Percentiles rank a stretch among this genome's conserved stretches.
phyloP scores from a whole-genome alignment of 495 filamentous ascomycete species.

The Parachaetomium inaequale region DNA sequence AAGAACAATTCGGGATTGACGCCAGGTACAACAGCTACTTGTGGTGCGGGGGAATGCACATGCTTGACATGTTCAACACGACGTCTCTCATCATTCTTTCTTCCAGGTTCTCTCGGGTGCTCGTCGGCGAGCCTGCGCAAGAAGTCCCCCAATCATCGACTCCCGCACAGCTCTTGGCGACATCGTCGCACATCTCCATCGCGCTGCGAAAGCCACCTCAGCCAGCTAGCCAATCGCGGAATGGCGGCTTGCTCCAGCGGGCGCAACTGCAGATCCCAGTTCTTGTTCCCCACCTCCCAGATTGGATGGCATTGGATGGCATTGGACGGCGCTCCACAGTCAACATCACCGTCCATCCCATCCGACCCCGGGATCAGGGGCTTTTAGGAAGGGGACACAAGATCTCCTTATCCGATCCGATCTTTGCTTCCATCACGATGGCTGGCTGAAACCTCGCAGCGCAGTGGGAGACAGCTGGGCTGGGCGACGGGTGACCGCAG shows the following conservation, averaged over 20 bases:
- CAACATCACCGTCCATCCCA: background rate
- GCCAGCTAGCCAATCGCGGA: constrained; percentile 15
- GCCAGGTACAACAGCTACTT: background rate
- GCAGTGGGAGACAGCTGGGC: background rate
- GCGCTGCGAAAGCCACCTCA: background rate
- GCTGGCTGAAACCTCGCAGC: background rate
- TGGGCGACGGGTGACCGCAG: constrained; percentile 10
- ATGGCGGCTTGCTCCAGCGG: background rate
- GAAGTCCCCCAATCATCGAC: background rate
- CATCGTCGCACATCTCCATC: background rate
- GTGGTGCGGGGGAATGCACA: background rate
- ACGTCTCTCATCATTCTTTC: background rate
- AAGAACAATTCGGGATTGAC: no score
- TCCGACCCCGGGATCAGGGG: background rate
- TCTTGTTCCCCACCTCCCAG: background rate
- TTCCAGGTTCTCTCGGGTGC: background rate
- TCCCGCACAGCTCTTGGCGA: background rate
- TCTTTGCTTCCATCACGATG: background rate
- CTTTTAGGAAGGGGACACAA: background rate
- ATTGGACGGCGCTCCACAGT: no score
- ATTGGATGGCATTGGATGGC: no score
- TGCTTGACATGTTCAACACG: background rate
- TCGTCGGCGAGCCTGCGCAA: background rate
- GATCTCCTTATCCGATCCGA: background rate
- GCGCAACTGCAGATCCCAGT: constrained; percentile 4